These are phyloP conservation scores for Gentiana dahurica DNA, from an alignment of 257 asterid species.

Conservation along the genomic window DNA sequence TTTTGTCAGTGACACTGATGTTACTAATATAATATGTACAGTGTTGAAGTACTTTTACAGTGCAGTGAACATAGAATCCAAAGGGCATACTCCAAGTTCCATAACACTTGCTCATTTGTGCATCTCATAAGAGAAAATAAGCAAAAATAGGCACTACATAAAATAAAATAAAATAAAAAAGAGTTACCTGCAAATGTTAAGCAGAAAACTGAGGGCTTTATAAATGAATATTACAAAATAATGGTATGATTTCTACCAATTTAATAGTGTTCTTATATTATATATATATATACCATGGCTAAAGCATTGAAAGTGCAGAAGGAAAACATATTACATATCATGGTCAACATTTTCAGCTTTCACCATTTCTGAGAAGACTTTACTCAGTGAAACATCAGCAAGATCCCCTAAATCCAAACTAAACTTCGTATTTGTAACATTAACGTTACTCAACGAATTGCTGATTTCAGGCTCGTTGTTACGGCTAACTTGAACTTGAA, in stretches of 20 bases:
- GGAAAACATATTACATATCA: too few relatives aligned
- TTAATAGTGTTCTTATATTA: too few relatives aligned
- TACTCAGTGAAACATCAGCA: constrained; percentile 29
- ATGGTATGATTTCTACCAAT: neutral
- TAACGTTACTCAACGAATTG: neutral
- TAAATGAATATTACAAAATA: neutral
- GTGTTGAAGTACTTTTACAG: too few relatives aligned
- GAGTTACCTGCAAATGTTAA: constrained; percentile 1
- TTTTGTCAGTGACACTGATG: too few relatives aligned
- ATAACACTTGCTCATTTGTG: too few relatives aligned
- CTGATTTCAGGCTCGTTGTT: neutral
- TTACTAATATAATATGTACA: too few relatives aligned
- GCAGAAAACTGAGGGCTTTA: too few relatives aligned
- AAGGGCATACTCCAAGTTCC: too few relatives aligned
- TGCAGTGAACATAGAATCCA: too few relatives aligned
- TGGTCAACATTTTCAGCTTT: constrained; percentile 11
- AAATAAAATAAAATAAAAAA: neutral
- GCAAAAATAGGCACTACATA: neutral
- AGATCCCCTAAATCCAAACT: constrained; percentile 25
- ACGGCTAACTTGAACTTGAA: constrained; percentile 17
- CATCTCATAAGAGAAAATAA: too few relatives aligned
- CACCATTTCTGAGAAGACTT: constrained; percentile 31
- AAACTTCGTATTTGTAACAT: constrained; percentile 12
- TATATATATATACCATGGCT: neutral
- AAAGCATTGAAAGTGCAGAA: too few relatives aligned